phyloP scores from a whole-genome alignment of 2,329 filamentous ascomycete species.

The Orbilia javanica region DNA sequence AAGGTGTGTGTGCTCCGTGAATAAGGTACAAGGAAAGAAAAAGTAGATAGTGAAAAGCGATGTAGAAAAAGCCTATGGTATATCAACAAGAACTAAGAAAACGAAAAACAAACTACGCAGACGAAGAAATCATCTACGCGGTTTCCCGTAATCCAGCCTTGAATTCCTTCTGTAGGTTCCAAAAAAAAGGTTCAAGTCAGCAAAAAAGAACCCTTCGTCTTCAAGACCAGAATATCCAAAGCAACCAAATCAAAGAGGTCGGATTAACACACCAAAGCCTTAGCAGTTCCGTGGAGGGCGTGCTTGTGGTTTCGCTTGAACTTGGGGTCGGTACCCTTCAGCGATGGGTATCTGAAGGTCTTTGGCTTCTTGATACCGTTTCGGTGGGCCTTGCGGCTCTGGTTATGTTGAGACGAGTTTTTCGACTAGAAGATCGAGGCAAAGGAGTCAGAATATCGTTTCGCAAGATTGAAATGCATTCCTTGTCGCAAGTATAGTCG shows the following conservation, averaged over 20 bases:
- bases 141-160: constrained; percentile 94
- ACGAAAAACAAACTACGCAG: constrained; percentile 34
- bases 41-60: constrained; percentile 32
- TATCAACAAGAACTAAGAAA: constrained; percentile 45
- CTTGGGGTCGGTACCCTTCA: constrained; percentile 99
- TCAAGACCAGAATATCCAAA: neutral
- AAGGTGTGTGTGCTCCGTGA: constrained; percentile 36
- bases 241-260: neutral
- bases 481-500: constrained; percentile 1
- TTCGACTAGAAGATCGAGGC: constrained; percentile 81
- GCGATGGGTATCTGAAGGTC: constrained; percentile 97
- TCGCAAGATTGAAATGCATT: neutral
- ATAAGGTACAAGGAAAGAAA: constrained; percentile 49
- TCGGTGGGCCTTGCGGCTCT: constrained; percentile 97
- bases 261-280: constrained; percentile 82
- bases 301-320: constrained; percentile 99
- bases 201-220: constrained; percentile 6
- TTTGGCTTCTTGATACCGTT: constrained; percentile 99
- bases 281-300: constrained; percentile 98
- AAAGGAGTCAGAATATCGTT: constrained; percentile 43
- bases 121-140: constrained; percentile 70
- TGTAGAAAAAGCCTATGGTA: constrained; percentile 45
- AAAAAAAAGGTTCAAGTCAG: constrained; percentile 64
- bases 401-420: constrained; percentile 99
- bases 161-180: constrained; percentile 84